Evolutionary conservation across 2,329 filamentous ascomycete species (phyloP).

Genomic region (Phialophora expanda): DNA sequence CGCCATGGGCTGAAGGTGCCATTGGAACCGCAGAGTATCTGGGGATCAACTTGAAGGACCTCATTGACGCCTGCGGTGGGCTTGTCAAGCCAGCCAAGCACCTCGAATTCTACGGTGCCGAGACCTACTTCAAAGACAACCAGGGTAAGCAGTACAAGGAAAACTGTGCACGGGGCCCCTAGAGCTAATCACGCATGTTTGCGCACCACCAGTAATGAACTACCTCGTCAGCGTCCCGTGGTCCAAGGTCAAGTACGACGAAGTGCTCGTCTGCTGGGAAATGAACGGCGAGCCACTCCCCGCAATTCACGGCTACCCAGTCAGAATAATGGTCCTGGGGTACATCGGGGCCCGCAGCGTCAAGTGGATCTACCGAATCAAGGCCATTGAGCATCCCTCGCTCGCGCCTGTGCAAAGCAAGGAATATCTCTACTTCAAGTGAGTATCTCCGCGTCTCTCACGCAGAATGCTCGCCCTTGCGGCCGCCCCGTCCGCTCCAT

Average conservation of each 20-base stretch:
- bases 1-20: slow-evolving; percentile 68
- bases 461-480: no score
- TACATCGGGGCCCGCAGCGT: slow-evolving; percentile 70
- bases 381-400: slow-evolving; percentile 62
- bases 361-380: slow-evolving; percentile 65
- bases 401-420: slow-evolving; percentile 66
- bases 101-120: slow-evolving; percentile 70
- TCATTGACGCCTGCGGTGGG: slow-evolving; percentile 72
- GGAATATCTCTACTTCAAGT: slow-evolving; percentile 71
- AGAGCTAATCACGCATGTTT: no score
- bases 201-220: slow-evolving; percentile 55
- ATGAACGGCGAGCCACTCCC: slow-evolving; percentile 72
- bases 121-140: slow-evolving; percentile 73
- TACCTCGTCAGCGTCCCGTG: slow-evolving; percentile 70
- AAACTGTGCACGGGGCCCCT: no score
- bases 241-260: slow-evolving; percentile 66
- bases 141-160: neutral
- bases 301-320: slow-evolving; percentile 68
- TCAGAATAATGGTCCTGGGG: slow-evolving; percentile 66
- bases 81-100: slow-evolving; percentile 62
- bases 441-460: neutral
- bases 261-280: slow-evolving; percentile 72
- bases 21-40: slow-evolving; percentile 69
- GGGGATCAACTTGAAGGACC: slow-evolving; percentile 69
- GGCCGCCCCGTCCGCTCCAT: no score